Percentiles rank a stretch among this genome's conserved stretches.
Conservation (phyloP, 306 rosid species). For the Abrus pulchellus region DNA sequence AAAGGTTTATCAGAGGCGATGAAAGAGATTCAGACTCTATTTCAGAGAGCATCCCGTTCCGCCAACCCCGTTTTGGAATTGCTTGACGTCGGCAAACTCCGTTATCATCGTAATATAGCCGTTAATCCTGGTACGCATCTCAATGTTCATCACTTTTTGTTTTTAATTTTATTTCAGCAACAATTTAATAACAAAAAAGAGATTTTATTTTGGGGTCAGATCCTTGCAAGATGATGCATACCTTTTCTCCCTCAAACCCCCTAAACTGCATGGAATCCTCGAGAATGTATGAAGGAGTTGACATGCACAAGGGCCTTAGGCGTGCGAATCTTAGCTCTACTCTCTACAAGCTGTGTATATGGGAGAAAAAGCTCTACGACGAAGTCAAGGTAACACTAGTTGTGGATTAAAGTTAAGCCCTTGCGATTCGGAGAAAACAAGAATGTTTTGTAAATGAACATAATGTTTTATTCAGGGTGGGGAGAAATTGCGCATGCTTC, state of each 20-base stretch:
- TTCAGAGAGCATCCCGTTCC: conserved; percentile 66
- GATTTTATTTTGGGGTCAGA: conserved; percentile 40
- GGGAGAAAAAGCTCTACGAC: conserved; percentile 80
- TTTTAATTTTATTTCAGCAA: not conserved
- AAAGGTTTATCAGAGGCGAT: conserved; percentile 53
- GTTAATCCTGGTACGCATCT: conserved; percentile 59
- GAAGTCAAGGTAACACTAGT: conserved; percentile 70
- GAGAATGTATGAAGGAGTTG: conserved; percentile 41
- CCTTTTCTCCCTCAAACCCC: conserved; percentile 9
- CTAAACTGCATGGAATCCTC: conserved; percentile 40
- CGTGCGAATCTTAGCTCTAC: conserved; percentile 57
- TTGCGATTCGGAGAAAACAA: not conserved
- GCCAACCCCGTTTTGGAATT: conserved; percentile 59
- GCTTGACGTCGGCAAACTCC: conserved; percentile 55
- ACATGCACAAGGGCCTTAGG: conserved; percentile 45
- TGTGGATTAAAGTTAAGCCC: no score
- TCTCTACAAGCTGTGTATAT: conserved; percentile 63
- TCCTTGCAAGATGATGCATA: conserved; percentile 53
- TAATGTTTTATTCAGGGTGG: conserved; percentile 55
- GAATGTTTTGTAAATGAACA: not conserved
- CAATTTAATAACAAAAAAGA: not conserved
- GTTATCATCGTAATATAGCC: conserved; percentile 53
- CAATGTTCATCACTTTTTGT: not conserved
- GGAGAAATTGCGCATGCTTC: conserved; percentile 62
- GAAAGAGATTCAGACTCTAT: conserved; percentile 63